phyloP scores from a whole-genome alignment of 768 basidiomycete genomes.

The Tulasnella sp. region DNA sequence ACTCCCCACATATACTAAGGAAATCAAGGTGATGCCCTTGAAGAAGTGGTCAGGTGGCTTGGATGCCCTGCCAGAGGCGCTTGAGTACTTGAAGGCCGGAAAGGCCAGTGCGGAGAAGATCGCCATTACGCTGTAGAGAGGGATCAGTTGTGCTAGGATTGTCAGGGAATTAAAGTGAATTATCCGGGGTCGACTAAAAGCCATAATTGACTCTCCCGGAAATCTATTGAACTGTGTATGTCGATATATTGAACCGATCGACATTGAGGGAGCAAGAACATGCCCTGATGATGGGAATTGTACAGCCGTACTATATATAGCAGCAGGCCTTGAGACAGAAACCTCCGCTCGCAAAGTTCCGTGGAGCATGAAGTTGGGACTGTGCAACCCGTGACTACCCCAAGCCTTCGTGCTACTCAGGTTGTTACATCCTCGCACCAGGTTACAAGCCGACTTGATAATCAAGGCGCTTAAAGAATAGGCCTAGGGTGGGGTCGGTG shows the following conservation, averaged over 20 bases:
- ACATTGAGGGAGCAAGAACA: conserved; percentile 70
- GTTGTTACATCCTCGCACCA: conserved; percentile 24
- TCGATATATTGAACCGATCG: too few relatives aligned
- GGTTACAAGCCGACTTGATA: conserved; percentile 71
- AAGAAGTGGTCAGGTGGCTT: conserved; percentile 14
- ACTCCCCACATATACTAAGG: background rate
- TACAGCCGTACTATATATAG: conserved; percentile 67
- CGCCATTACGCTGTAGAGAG: background rate
- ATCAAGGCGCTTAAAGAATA: conserved; percentile 47
- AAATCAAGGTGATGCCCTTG: background rate
- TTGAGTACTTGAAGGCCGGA: conserved; percentile 16
- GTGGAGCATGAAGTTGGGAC: conserved; percentile 75
- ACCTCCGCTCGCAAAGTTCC: conserved; percentile 63
- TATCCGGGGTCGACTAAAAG: background rate
- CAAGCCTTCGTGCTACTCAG: background rate
- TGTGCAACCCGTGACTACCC: conserved; percentile 12
- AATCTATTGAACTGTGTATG: too few relatives aligned
- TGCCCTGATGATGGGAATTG: conserved; percentile 63
- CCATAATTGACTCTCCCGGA: background rate
- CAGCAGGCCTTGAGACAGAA: conserved; percentile 60
- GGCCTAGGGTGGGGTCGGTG: background rate
- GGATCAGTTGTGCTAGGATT: background rate
- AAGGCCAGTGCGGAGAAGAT: conserved; percentile 18
- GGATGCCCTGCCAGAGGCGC: conserved; percentile 14
- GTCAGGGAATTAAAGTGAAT: background rate